These are phyloP conservation scores for Ambispora gerdemannii DNA, from an alignment of 192 early-diverging fungal species.

Conservation along the genomic window DNA sequence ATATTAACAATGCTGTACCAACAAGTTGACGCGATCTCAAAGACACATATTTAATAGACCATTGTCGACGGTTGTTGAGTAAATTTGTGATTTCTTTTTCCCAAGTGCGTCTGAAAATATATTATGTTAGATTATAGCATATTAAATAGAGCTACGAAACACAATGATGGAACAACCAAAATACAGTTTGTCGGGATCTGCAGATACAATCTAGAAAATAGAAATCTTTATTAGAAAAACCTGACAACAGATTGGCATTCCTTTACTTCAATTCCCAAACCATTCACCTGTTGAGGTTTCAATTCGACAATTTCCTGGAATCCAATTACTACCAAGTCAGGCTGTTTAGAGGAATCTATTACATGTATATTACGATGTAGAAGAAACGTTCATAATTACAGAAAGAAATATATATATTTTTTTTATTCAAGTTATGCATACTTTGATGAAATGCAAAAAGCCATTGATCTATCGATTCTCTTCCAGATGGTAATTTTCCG, in stretches of 20 bases:
- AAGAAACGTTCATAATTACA: too few species aligned
- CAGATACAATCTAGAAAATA: conserved; percentile 55
- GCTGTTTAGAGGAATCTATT: conserved; percentile 29
- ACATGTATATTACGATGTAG: too few species aligned
- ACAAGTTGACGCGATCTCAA: conserved; percentile 87
- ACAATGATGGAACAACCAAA: conserved; percentile 30
- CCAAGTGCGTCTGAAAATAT: conserved; percentile 37
- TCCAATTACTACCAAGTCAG: conserved; percentile 84
- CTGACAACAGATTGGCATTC: too few species aligned
- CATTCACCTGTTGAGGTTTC: conserved; percentile 55
- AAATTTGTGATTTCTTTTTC: conserved; percentile 51
- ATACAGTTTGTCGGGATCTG: conserved; percentile 60
- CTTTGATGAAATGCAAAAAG: conserved; percentile 45
- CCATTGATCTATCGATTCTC: conserved; percentile 69
- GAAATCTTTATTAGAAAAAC: conserved; percentile 25
- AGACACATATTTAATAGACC: conserved; percentile 62
- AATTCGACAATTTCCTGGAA: conserved; percentile 98
- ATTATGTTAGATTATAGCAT: not conserved
- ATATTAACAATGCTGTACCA: conserved; percentile 86
- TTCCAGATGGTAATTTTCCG: conserved; percentile 64
- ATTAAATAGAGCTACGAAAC: conserved; percentile 21
- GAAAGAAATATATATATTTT: too few species aligned
- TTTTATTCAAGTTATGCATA: conserved; percentile 17
- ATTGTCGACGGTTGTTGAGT: conserved; percentile 42
- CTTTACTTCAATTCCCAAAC: conserved; percentile 36